Conservation (phyloP, 2,329 filamentous ascomycete species). For the Epichloe hybrida region DNA sequence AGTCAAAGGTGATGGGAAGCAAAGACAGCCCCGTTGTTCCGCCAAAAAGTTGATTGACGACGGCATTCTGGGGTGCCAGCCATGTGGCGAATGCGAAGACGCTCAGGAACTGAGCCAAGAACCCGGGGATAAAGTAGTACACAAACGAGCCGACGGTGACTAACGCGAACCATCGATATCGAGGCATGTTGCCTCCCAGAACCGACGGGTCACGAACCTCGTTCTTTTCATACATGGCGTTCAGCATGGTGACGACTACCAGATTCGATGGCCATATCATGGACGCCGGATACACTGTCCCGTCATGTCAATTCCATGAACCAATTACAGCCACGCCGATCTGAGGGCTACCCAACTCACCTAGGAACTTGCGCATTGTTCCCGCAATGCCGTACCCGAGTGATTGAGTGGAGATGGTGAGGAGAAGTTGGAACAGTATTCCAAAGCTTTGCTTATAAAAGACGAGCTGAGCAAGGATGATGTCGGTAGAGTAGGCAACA, state of each 20-base stretch:
- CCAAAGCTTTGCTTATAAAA: slow-evolving; percentile 63
- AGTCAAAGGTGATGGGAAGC: slow-evolving; percentile 63
- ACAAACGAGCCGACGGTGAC: slow-evolving; percentile 43
- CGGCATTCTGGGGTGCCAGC: slow-evolving; percentile 52
- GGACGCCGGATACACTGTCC: slow-evolving; percentile 46
- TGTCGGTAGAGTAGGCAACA: slow-evolving; percentile 60
- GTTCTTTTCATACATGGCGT: slow-evolving; percentile 55
- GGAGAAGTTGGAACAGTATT: slow-evolving; percentile 49
- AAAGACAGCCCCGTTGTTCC: slow-evolving; percentile 53
- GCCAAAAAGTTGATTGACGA: slow-evolving; percentile 63
- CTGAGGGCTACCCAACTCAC: slow-evolving; percentile 19
- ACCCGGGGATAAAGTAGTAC: slow-evolving; percentile 59
- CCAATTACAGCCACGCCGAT: not conserved
- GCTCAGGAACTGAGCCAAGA: slow-evolving; percentile 54
- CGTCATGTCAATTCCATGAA: not conserved
- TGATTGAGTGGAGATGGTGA: slow-evolving; percentile 56
- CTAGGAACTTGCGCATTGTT: slow-evolving; percentile 50
- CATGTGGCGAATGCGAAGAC: slow-evolving; percentile 60
- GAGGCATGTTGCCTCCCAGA: slow-evolving; percentile 50
- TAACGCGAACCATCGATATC: slow-evolving; percentile 50
- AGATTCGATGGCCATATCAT: slow-evolving; percentile 65
- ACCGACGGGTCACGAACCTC: slow-evolving; percentile 35
- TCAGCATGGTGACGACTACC: slow-evolving; percentile 53
- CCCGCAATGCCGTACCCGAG: slow-evolving; percentile 57
- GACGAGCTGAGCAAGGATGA: slow-evolving; percentile 55